Evolutionary conservation across 768 basidiomycete species (phyloP).

Genomic region (Boletus reticulatus): DNA sequence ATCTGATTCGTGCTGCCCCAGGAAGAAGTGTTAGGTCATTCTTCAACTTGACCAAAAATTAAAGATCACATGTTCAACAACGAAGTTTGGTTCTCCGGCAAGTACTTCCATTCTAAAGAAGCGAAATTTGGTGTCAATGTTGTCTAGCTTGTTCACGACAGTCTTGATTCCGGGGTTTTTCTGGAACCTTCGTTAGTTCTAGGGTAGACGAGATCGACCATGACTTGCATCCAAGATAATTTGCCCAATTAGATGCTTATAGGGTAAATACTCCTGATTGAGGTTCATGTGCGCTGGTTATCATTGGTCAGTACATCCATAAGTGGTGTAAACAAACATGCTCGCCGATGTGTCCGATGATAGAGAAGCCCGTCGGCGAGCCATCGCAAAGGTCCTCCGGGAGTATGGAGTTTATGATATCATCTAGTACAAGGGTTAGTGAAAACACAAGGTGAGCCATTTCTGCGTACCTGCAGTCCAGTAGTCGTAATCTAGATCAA

Average conservation of each 20-base stretch:
- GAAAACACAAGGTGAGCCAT: background rate
- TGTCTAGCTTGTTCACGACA: slow-evolving; percentile 93
- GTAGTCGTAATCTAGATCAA: slow-evolving; percentile 79
- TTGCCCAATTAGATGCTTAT: slow-evolving; percentile 88
- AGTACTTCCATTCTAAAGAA: slow-evolving; percentile 97
- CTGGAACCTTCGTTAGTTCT: slow-evolving; percentile 38
- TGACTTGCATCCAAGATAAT: slow-evolving; percentile 81
- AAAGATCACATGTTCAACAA: slow-evolving; percentile 80
- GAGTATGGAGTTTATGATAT: slow-evolving; percentile 78
- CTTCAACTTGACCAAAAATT: background rate
- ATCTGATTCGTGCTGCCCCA: slow-evolving; percentile 69
- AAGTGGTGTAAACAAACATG: background rate
- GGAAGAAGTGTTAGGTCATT: background rate
- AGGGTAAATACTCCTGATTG: slow-evolving; percentile 86
- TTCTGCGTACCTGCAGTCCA: slow-evolving; percentile 75
- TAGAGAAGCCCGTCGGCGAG: slow-evolving; percentile 84
- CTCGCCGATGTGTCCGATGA: slow-evolving; percentile 88
- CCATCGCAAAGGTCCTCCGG: slow-evolving; percentile 76
- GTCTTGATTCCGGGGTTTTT: slow-evolving; percentile 85
- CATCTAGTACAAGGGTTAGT: slow-evolving; percentile 48
- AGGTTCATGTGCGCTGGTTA: slow-evolving; percentile 86
- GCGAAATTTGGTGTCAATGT: slow-evolving; percentile 81
- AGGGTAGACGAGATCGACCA: background rate
- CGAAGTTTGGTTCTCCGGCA: slow-evolving; percentile 83
- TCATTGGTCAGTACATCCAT: slow-evolving; percentile 1